phyloP scores from a whole-genome alignment of 1,284 basidiomycete genomes.

The Marasmius fiardii region DNA sequence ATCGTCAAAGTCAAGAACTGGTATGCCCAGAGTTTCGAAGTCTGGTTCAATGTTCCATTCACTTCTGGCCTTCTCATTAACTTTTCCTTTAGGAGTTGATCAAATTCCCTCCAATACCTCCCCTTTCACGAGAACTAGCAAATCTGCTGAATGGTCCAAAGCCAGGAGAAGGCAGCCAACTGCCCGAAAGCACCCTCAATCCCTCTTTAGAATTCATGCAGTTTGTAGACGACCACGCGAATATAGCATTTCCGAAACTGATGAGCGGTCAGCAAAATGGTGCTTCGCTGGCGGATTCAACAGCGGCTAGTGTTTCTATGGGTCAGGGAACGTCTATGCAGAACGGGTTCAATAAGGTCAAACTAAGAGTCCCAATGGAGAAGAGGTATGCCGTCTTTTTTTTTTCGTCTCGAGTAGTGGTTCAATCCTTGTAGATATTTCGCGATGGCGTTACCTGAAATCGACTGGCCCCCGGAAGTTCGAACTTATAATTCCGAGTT shows the following conservation, averaged over 20 bases:
- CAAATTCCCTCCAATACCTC: conserved; percentile 67
- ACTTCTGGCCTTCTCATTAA: background rate
- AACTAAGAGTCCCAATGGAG: conserved; percentile 72
- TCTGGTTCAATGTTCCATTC: conserved; percentile 34
- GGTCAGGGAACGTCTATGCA: conserved; percentile 26
- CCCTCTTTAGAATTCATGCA: conserved; percentile 47
- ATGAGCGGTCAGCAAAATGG: conserved; percentile 1
- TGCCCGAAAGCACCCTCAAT: conserved; percentile 72
- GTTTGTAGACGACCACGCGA: conserved; percentile 25
- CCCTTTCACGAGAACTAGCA: conserved; percentile 64
- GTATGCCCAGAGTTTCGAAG: conserved; percentile 99
- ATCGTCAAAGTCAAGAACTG: conserved; percentile 97
- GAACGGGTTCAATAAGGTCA: conserved; percentile 47
- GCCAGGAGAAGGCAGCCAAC: conserved; percentile 25
- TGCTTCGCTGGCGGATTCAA: background rate
- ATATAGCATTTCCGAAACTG: background rate
- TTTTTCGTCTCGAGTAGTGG: conserved; percentile 15
- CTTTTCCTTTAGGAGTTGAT: conserved; percentile 71
- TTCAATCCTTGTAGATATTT: conserved; percentile 6
- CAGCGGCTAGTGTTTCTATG: background rate
- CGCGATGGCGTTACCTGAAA: conserved; percentile 45
- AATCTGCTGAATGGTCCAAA: conserved; percentile 56
- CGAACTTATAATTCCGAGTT: conserved; percentile 93
- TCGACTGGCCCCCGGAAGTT: conserved; percentile 90
- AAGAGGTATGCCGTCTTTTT: conserved; percentile 51